Conservation (phyloP, 371 early-diverging fungal species). For the Entomophthora muscae region DNA sequence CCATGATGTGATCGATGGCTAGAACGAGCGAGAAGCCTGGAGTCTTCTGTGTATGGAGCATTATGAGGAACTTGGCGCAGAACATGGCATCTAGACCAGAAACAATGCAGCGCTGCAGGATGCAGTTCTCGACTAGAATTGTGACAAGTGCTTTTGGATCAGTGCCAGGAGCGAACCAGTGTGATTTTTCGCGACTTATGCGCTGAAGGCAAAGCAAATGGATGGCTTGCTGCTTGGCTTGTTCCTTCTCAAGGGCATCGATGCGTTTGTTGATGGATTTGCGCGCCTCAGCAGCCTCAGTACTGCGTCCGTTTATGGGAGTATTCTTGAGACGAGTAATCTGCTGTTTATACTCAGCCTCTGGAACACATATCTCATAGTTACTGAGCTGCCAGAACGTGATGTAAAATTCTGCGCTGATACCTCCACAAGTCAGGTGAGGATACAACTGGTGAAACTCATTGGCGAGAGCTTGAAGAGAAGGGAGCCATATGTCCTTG, state of each 20-base stretch:
- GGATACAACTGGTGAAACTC: conserved; percentile 15
- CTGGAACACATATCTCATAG: conserved; percentile 68
- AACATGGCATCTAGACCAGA: conserved; percentile 68
- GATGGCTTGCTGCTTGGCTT: conserved; percentile 21
- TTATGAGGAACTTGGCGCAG: conserved; percentile 59
- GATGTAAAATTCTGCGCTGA: conserved; percentile 57
- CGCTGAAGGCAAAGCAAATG: conserved; percentile 25
- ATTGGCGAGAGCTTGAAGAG: conserved; percentile 16
- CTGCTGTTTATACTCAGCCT: conserved; percentile 43
- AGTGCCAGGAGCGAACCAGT: conserved; percentile 41
- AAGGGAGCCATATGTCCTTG: conserved; percentile 13
- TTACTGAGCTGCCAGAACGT: conserved; percentile 72
- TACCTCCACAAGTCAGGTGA: conserved; percentile 12
- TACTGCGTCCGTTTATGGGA: not conserved
- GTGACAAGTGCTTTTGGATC: conserved; percentile 28
- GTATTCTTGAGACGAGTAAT: conserved; percentile 20
- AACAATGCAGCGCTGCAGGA: conserved; percentile 52
- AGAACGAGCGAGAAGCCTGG: conserved; percentile 37
- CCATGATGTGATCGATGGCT: not conserved
- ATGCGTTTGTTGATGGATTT: not conserved
- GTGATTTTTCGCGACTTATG: conserved; percentile 34
- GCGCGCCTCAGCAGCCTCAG: conserved; percentile 5
- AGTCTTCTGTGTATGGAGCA: conserved; percentile 59
- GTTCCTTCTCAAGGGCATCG: conserved; percentile 10
- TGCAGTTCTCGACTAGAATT: conserved; percentile 54